Percentiles rank a stretch among this genome's conserved stretches.
Evolutionary conservation across 495 filamentous ascomycete species (phyloP).

Genomic region (Wilcoxina mikolae): DNA sequence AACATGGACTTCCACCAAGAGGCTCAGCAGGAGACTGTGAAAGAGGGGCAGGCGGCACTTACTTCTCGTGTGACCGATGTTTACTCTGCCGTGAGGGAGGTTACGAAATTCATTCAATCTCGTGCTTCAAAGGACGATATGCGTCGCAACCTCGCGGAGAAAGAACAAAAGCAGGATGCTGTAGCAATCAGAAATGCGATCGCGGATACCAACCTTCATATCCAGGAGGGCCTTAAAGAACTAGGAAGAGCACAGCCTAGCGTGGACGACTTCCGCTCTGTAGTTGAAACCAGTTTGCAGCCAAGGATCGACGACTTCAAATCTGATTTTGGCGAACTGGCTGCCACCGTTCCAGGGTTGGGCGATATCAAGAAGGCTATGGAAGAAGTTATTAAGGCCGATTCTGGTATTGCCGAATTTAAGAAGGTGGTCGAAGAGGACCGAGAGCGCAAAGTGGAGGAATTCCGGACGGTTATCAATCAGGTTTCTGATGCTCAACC

Average conservation of each 20-base stretch:
- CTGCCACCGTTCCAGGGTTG: background rate
- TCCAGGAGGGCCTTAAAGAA: slow-evolving; percentile 14
- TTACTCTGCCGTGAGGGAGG: slow-evolving; percentile 9
- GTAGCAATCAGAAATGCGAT: slow-evolving; percentile 14
- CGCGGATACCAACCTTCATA: slow-evolving; percentile 14
- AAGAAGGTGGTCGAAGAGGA: slow-evolving; percentile 15
- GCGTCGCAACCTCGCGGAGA: slow-evolving; percentile 14
- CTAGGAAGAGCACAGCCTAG: slow-evolving; percentile 11
- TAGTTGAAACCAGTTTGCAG: slow-evolving; percentile 12
- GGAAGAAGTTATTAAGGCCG: background rate
- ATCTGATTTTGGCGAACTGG: background rate
- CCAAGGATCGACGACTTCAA: slow-evolving; percentile 21
- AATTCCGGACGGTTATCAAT: slow-evolving; percentile 13
- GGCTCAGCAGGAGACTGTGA: slow-evolving; percentile 14
- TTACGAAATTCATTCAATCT: slow-evolving; percentile 15
- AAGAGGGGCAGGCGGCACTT: slow-evolving; percentile 11
- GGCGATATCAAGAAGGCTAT: slow-evolving; percentile 11
- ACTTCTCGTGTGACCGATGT: slow-evolving; percentile 11
- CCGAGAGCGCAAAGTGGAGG: slow-evolving; percentile 12
- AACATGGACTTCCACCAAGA: slow-evolving; percentile 22
- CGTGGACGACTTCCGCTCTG: slow-evolving; percentile 17
- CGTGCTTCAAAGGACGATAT: slow-evolving; percentile 18
- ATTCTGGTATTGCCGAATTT: slow-evolving; percentile 13
- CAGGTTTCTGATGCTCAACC: slow-evolving; percentile 18
- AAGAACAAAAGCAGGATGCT: slow-evolving; percentile 18